A percentile compares a stretch with the other conserved stretches of the same genome.
phyloP scores from a whole-genome alignment of 2,329 filamentous ascomycete species.

The Trichoderma harzianum region DNA sequence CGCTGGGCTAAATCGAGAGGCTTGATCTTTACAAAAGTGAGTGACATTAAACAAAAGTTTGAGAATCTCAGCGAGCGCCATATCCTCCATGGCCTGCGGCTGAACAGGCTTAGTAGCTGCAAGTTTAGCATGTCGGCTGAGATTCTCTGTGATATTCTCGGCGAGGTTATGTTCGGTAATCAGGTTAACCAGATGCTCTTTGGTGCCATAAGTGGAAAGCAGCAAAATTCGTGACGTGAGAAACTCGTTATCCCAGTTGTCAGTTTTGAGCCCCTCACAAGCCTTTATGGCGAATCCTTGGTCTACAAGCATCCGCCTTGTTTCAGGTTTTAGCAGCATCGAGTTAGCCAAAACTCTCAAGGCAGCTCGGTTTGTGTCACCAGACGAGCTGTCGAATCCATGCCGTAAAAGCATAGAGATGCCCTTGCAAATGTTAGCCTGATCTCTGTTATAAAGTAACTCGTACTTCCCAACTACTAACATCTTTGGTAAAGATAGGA shows the following conservation, averaged over 20 bases:
- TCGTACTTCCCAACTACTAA: conserved; percentile 35
- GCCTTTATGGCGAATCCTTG: conserved; percentile 58
- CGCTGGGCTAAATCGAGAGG: conserved; percentile 60
- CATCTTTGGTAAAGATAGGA: conserved; percentile 79
- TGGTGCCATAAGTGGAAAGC: conserved; percentile 48
- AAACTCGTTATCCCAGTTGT: conserved; percentile 82
- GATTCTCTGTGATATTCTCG: conserved; percentile 64
- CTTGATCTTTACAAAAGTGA: conserved; percentile 64
- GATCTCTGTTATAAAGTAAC: neutral
- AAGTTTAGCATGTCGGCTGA: conserved; percentile 63
- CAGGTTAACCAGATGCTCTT: conserved; percentile 48
- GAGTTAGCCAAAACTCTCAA: conserved; percentile 80
- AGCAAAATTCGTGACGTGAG: conserved; percentile 51
- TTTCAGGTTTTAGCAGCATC: conserved; percentile 54
- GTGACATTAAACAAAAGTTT: conserved; percentile 89
- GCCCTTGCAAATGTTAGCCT: conserved; percentile 44
- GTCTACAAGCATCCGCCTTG: conserved; percentile 32
- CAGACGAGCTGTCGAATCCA: conserved; percentile 65
- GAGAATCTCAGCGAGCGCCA: conserved; percentile 78
- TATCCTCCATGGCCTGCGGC: conserved; percentile 62
- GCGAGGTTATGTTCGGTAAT: conserved; percentile 40
- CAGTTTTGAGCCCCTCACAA: conserved; percentile 68
- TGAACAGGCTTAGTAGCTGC: conserved; percentile 27
- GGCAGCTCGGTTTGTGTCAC: conserved; percentile 67
- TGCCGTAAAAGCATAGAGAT: conserved; percentile 69